Base-by-base conservation (phyloP, 2,329 filamentous ascomycete species). In the Cadophora sp. region DNA sequence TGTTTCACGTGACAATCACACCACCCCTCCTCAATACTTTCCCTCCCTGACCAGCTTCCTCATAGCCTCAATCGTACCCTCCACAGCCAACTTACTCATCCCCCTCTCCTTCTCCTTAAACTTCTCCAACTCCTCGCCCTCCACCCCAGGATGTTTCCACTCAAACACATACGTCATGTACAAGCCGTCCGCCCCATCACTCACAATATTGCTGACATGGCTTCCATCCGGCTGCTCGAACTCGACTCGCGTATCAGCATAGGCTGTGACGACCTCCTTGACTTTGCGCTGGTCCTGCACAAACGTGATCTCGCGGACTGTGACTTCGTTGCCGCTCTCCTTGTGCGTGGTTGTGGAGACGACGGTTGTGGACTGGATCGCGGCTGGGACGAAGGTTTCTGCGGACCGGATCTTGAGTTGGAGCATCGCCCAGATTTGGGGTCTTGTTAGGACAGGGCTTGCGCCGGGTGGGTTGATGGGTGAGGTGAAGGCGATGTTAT, bases 81-180 rank as follows among this genome's bases (percentile, higher is more conserved):
- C 59, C 3, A 69, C 70, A 14, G 53, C 70, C 22, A 53, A 67
- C 22, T 34, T 64, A 19, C n/a, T 46, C 59, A 70, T 67, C 27
- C 62, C 66, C 34, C 16, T 64, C 43, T 68, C 65, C 63, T 68
- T 68, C 58, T 64, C 64, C 46, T 48, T 63, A 24, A 61, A n/a
- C 6, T 50, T 60, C 53, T 60, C 50, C 46, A 71, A 43, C 26
- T 69, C 67, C 34, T 65, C 64, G 8, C 40, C 64, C 29, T 58
- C 55, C n/a, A 68, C 60, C 14, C 66, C 65, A 12, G 58, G 27
- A 56, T 72, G 71, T 12, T 66, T 68, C 79, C 79, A 81, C 62
- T 81, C 79, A 69, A 81, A 81, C 2, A 77, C 76, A 72, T 80
- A 82, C 1, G 80, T 82, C 75, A 82, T 73, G 61, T 77, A 79